Evolutionary conservation across 306 rosid species (phyloP), one percentile per base, ranked within the genome.

Genomic region (Bauhinia variegata): DNA sequence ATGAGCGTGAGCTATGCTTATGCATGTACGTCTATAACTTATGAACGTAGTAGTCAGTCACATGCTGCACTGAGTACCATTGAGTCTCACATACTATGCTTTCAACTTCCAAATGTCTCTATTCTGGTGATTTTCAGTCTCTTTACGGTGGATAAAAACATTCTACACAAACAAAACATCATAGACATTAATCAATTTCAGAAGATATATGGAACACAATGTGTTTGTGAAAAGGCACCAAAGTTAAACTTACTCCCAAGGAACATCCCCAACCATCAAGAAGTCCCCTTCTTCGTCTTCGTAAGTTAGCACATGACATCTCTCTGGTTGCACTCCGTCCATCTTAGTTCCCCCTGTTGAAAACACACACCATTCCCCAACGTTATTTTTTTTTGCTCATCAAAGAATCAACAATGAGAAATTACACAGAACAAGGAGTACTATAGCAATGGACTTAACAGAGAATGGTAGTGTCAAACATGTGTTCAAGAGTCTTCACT

Each of bases 211-310:
- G 1, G 30, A 59, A 43, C 7, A 28, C 2, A 56, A 46, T 12
- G 36, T 13, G 23, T 2, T 14, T 1, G 2, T 7, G 1, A 2
- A 7, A 37, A 23, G 42, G n/a, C n/a, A n/a, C 28, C 16, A 16
- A 8, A 2, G 15, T n/a, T 13, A 6, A 4, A 81, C 96, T 80
- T 67, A 84, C 96, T 86, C 88, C 92, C 92, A 88, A 36, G 96
- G 96, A 13, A 88, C 85, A 71, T 88, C 96, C 2, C 96, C 89
- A 18, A 86, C 92, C 85, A 86, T 80, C 56, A 86, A 70, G 83
- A 84, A 81, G 69, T 89, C 96, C n/a, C 96, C 96, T 69, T 89
- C 96, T 73, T 89, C 96, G 36, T 89, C 96, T 75, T 89, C 93
- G 34, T 89, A 89, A 1, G 96, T 89, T 68, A 89, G 75, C 67